Evolutionary conservation across 2,329 filamentous ascomycete species (phyloP).

Genomic region (Exophiala dermatitidis): DNA sequence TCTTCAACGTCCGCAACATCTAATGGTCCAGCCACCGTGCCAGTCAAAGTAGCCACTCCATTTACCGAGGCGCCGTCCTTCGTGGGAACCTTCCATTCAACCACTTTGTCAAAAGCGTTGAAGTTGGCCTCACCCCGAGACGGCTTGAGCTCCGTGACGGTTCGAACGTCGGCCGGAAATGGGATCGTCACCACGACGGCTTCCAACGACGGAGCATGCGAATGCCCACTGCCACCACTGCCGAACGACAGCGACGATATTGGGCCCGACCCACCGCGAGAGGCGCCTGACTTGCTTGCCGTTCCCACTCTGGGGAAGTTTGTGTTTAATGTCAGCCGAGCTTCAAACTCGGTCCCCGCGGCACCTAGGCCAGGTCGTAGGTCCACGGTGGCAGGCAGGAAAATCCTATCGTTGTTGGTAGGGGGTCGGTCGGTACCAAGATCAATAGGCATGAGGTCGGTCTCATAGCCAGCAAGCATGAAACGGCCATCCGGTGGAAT

Average conservation of each 20-base stretch:
- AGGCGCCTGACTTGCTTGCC: constrained; percentile 17
- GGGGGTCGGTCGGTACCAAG: constrained; percentile 50
- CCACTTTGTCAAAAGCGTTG: constrained; percentile 59
- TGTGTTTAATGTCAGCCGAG: constrained; percentile 64
- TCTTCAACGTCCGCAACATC: constrained; percentile 35
- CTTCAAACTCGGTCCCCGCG: constrained; percentile 78
- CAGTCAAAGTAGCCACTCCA: constrained; percentile 66
- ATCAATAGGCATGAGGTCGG: constrained; percentile 73
- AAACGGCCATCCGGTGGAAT: constrained; percentile 92
- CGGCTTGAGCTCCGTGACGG: constrained; percentile 72
- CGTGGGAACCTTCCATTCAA: constrained; percentile 77
- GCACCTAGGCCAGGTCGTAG: constrained; percentile 72
- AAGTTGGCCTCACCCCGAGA: constrained; percentile 78
- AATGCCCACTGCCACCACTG: constrained; percentile 45
- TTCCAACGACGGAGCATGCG: constrained; percentile 59
- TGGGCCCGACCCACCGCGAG: constrained; percentile 41
- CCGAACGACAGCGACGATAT: constrained; percentile 44
- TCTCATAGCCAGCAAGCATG: constrained; percentile 87
- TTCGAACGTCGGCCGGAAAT: constrained; percentile 70
- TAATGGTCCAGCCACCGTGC: constrained; percentile 65
- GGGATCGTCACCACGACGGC: constrained; percentile 73
- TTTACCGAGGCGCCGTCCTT: constrained; percentile 65
- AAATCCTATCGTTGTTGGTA: constrained; percentile 56
- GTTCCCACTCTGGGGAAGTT: constrained; percentile 48
- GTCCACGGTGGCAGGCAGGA: constrained; percentile 74